phyloP scores from a whole-genome alignment of 192 early-diverging fungal genomes.

The Phycomyces nitens region DNA sequence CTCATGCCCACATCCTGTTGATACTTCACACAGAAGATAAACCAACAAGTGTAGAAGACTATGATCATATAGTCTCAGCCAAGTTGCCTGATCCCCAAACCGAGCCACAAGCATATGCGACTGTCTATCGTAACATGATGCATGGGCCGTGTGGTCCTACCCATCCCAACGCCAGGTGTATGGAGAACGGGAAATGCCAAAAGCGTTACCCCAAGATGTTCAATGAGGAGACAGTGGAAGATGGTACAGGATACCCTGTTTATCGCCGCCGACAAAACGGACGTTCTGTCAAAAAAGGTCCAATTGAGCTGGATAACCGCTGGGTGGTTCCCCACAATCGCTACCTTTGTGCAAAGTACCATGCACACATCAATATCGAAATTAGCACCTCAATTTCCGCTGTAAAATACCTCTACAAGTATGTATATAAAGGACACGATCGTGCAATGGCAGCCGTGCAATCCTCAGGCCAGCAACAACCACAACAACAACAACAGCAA shows the following conservation, averaged over 20 bases:
- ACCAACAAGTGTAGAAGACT: too few species aligned
- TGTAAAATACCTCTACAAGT: slow-evolving; percentile 4
- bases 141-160: too few species aligned
- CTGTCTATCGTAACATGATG: too few species aligned
- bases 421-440: slow-evolving; percentile 2
- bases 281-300: not conserved
- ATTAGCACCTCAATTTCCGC: not conserved
- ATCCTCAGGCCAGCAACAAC: too few species aligned
- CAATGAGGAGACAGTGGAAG: not conserved
- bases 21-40: too few species aligned
- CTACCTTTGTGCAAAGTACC: slow-evolving; percentile 29
- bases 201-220: slow-evolving; percentile 20
- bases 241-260: slow-evolving; percentile 7
- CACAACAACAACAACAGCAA: not conserved
- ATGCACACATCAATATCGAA: slow-evolving; percentile 38
- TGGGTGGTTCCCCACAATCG: slow-evolving; percentile 33
- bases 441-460: not conserved
- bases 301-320: slow-evolving; percentile 23
- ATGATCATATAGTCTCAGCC: too few species aligned
- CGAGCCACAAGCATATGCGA: too few species aligned
- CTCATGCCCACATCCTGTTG: too few species aligned
- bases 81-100: too few species aligned
- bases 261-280: not conserved
- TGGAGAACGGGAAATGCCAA: slow-evolving; percentile 20
- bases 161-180: too few species aligned